Conservation (phyloP, 1,139 yeast species). For the Suhomyces yuchorum region DNA sequence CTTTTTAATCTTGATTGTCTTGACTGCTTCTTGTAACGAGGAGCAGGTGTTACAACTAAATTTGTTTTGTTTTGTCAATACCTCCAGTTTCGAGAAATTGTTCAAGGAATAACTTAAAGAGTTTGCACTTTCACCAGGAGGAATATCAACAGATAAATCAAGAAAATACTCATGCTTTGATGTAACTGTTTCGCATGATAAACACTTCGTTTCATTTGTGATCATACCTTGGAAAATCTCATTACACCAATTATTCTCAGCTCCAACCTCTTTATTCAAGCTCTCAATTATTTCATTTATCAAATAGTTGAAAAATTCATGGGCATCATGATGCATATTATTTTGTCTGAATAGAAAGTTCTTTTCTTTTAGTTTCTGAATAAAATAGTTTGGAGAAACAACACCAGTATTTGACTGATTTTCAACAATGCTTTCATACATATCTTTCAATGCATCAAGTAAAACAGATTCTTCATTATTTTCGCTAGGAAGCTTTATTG, state of each 20-base stretch:
- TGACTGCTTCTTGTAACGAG: conserved; percentile 91
- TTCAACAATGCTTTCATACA: conserved; percentile 82
- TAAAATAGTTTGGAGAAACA: conserved; percentile 75
- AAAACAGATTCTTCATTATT: conserved; percentile 57
- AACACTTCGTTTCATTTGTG: conserved; percentile 86
- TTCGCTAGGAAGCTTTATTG: conserved; percentile 45
- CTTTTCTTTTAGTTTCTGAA: conserved; percentile 74
- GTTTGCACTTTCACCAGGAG: conserved; percentile 64
- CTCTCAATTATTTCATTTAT: conserved; percentile 81
- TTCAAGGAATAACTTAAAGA: conserved; percentile 71
- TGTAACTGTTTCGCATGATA: conserved; percentile 86
- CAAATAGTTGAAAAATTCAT: conserved; percentile 87
- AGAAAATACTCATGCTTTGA: conserved; percentile 83
- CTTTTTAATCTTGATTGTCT: conserved; percentile 78
- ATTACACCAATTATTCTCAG: conserved; percentile 57
- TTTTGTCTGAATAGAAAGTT: conserved; percentile 83
- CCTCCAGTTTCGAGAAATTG: conserved; percentile 83
- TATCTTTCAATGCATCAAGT: conserved; percentile 76
- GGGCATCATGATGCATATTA: conserved; percentile 96
- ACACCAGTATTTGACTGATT: conserved; percentile 73
- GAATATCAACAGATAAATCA: conserved; percentile 84
- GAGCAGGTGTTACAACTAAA: conserved; percentile 91
- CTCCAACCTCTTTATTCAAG: conserved; percentile 44
- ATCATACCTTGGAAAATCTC: conserved; percentile 81
- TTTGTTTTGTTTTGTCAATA: conserved; percentile 83